Base-by-base conservation (phyloP, 257 asterid species). In the Solanum corneliomulleri region DNA sequence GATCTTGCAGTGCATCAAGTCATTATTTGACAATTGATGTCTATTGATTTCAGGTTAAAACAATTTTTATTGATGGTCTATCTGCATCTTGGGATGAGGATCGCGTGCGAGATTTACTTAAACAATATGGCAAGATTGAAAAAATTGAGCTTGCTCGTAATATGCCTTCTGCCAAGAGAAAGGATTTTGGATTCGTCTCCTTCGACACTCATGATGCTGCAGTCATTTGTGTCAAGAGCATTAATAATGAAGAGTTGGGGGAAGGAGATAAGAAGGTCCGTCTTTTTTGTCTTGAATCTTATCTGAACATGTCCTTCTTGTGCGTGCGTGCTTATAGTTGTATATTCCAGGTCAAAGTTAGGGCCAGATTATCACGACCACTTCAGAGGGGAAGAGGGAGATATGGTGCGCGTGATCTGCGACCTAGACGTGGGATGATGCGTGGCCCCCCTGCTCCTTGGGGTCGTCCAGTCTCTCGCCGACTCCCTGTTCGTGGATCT, bases 161-260 rank as follows among this genome's bases (percentile, higher is more conserved):
- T 88, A 97, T 97, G 99, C 98, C 99, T 83, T 93, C 99, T 12
- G 99, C 99, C 69, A 94, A 95, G 94, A 93, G 99, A 91, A 97
- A 93, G 91, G 99, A 97, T 90, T 97, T 97, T 86, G 99, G 99
- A 85, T 97, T 97, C 82, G 99, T 97, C 37, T 93, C 98, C 9
- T 97, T 97, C 87, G 96, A 91, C 88, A 88, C 93, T 85, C 99
- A 97, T 86, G 99, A 97, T 84, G 95, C 98, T 47, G 99, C 99
- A 23, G 95, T 96, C 44, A 91, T 92, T 70, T 97, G 99, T 85
- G 98, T 98, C 62, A 96, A 96, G 92, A 89, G 92, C 89, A 97
- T 97, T 89, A 96, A 97, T 88, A 97, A 97, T 45, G 97, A 93
- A 87, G 98, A 95, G 86, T 84, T 97, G 94, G 98, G 99, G 78